These are phyloP conservation scores for Aquilaria yunnanensis DNA, from an alignment of 345 rosid species.

Conservation along the genomic window DNA sequence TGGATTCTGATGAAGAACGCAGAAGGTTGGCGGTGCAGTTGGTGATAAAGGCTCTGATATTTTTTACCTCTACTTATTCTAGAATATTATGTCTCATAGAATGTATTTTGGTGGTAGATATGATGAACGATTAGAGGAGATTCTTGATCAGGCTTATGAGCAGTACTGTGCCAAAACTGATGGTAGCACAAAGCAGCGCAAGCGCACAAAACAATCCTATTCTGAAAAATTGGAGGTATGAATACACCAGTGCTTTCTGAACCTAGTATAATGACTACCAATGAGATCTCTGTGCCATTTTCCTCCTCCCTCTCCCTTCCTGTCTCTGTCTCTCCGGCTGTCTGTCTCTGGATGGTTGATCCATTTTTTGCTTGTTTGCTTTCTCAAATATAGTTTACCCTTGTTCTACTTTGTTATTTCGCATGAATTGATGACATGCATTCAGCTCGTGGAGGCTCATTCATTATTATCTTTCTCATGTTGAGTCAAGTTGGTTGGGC, in stretches of 20 bases:
- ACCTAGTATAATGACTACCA: no score
- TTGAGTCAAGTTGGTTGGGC: no score
- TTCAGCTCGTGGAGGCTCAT: no score
- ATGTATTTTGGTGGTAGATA: constrained; percentile 40
- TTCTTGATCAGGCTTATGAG: constrained; percentile 76
- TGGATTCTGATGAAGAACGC: constrained; percentile 83
- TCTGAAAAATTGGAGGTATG: constrained; percentile 65
- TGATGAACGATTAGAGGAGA: constrained; percentile 66
- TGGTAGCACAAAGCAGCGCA: constrained; percentile 76
- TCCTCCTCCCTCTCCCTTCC: background rate
- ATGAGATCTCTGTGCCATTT: no score
- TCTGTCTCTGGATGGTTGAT: background rate
- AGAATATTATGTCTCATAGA: background rate
- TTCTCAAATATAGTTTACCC: no score
- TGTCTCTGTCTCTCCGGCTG: background rate
- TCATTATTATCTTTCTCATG: no score
- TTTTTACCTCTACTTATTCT: constrained; percentile 10
- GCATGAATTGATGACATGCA: no score
- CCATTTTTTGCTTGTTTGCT: no score
- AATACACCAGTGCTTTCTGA: no score
- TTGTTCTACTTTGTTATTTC: no score
- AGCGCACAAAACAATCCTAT: constrained; percentile 67
- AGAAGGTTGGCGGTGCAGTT: constrained; percentile 38
- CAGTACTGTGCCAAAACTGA: constrained; percentile 53
- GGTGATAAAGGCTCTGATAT: background rate